A percentile compares a stretch with the other conserved stretches of the same genome.
Conservation (phyloP, 1,139 yeast genomes). For the Lodderomyces oxycetoniae region DNA sequence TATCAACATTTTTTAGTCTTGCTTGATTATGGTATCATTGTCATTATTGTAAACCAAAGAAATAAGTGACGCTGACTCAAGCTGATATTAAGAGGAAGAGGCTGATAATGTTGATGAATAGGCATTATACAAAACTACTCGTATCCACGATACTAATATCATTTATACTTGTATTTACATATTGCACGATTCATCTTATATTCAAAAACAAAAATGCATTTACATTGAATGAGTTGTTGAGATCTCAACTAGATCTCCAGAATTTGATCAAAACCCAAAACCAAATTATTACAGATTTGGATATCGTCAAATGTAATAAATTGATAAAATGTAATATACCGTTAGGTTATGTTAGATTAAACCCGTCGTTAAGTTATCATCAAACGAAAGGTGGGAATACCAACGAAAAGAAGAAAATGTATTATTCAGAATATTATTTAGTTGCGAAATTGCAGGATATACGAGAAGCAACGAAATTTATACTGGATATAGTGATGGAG, state of each 20-base stretch:
- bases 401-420: slow-evolving; percentile 2
- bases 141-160: neutral
- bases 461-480: slow-evolving; percentile 13
- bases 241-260: slow-evolving; percentile 4
- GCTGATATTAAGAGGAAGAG: too few relatives aligned
- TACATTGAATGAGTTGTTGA: slow-evolving; percentile 2
- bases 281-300: slow-evolving; percentile 11
- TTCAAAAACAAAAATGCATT: neutral
- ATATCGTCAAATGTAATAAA: slow-evolving; percentile 10
- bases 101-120: slow-evolving; percentile 7
- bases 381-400: slow-evolving; percentile 3
- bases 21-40: too few relatives aligned
- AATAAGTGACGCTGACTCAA: too few relatives aligned
- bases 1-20: too few relatives aligned
- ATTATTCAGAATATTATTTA: slow-evolving; percentile 14
- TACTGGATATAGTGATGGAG: slow-evolving; percentile 15
- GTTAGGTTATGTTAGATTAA: slow-evolving; percentile 8
- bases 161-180: neutral
- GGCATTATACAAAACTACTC: slow-evolving; percentile 9
- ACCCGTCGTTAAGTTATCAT: slow-evolving; percentile 12
- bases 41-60: too few relatives aligned
- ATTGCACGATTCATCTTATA: neutral
- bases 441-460: slow-evolving; percentile 12
- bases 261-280: neutral
- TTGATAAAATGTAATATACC: slow-evolving; percentile 10